Percentiles rank a stretch among this genome's conserved stretches.
phyloP scores from a whole-genome alignment of 257 asterid genomes.

The Solanum chilense region DNA sequence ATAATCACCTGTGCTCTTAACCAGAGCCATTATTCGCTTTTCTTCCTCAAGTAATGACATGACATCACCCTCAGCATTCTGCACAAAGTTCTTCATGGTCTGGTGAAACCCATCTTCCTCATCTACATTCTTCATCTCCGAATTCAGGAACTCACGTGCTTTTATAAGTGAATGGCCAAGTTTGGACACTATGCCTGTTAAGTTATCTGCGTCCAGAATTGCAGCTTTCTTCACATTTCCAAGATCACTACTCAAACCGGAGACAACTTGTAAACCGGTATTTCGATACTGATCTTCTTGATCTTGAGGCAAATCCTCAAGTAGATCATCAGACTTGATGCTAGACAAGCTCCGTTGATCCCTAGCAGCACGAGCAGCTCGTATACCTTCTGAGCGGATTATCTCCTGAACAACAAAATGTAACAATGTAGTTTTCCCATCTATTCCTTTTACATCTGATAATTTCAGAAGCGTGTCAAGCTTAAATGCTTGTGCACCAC shows the following conservation, averaged over 20 bases:
- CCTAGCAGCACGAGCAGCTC: slow-evolving; percentile 56
- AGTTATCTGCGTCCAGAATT: slow-evolving; percentile 40
- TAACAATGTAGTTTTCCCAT: slow-evolving; percentile 77
- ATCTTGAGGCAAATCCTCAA: slow-evolving; percentile 25
- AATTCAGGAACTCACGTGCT: slow-evolving; percentile 42
- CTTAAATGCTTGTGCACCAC: slow-evolving; percentile 93
- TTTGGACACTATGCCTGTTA: slow-evolving; percentile 47
- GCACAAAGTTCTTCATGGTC: slow-evolving; percentile 42
- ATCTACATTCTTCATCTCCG: slow-evolving; percentile 40
- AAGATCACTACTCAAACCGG: slow-evolving; percentile 60
- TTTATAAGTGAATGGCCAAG: slow-evolving; percentile 42
- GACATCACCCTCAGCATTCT: slow-evolving; percentile 58
- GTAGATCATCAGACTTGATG: slow-evolving; percentile 28
- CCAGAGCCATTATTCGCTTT: slow-evolving; percentile 69
- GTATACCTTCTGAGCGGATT: slow-evolving; percentile 72
- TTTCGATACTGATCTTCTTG: slow-evolving; percentile 43
- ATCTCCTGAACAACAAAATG: slow-evolving; percentile 93
- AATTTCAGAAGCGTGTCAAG: slow-evolving; percentile 84
- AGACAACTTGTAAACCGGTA: slow-evolving; percentile 62
- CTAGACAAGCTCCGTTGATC: slow-evolving; percentile 35
- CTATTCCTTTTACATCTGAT: slow-evolving; percentile 83
- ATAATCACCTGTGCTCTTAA: slow-evolving; percentile 75
- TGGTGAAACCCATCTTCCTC: slow-evolving; percentile 54
- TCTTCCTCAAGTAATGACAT: slow-evolving; percentile 66
- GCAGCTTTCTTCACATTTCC: slow-evolving; percentile 74